Evolutionary conservation across 139 green algal species (phyloP), one percentile per base, ranked within the genome.

Genomic region (Microglena sp.): DNA sequence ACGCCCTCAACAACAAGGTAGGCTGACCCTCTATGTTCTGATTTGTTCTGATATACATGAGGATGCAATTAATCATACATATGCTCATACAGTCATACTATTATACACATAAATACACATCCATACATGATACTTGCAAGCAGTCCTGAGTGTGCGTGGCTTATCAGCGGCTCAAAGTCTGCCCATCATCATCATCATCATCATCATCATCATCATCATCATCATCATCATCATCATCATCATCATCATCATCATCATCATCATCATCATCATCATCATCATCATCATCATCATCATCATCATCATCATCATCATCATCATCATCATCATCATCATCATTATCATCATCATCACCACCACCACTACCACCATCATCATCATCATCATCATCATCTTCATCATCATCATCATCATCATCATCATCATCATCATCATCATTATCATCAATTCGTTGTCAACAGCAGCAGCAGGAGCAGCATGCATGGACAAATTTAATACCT

Each of bases 211-310:
- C 50, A 58, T 21, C 50, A 21, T 58, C 50, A 58, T 21, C 50
- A 26, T 58, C 50, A 58, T 58, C 50, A 26, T 26, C 50, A 26
- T 58, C 50, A 26, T 21, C 50, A 58, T 21, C 50, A 58, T 21
- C 50, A 21, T 58, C 50, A 58, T 21, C 50, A 26, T 58, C 50
- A 58, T 58, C 50, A 26, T 26, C 50, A 26, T 58, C 50, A 26
- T 21, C 50, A 58, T 21, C 50, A 58, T 21, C 50, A 21, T 58
- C 50, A 58, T 21, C 50, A 26, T 58, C 50, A 26, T 58, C 50
- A 26, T 58, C 50, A 26, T 30, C 50, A 21, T 58, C 50, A 24
- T 7, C 8, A 8, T 24, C 8, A n/a, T 5, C 8, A 58, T 21
- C 11, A 58, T 21, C 50, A 58, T 21, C 50, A 58, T 21, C 50